Conservation (phyloP, 73 alveolate species). For the Diophrys sp. region DNA sequence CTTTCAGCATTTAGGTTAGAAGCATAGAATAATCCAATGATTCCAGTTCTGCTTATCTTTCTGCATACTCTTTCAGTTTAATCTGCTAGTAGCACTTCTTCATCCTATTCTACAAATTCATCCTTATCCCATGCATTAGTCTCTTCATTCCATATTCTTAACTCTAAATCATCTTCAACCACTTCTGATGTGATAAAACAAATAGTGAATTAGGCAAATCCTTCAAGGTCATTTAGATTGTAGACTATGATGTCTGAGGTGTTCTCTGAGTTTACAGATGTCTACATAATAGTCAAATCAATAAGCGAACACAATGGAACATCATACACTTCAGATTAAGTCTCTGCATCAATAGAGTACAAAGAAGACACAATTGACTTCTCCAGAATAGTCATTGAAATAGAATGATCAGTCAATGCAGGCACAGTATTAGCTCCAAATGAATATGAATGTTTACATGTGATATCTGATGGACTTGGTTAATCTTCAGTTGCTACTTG, state of each 20-base stretch:
- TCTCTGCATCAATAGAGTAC: not conserved
- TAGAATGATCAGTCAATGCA: too few relatives aligned
- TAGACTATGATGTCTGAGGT: too few relatives aligned
- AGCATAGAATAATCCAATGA: not conserved
- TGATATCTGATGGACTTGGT: too few relatives aligned
- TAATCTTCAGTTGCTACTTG: too few relatives aligned
- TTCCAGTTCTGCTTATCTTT: too few relatives aligned
- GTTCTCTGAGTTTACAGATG: too few relatives aligned
- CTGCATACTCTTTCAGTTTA: not conserved
- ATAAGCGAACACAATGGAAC: not conserved
- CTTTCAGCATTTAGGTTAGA: not conserved
- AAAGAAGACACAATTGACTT: not conserved
- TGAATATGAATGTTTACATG: too few relatives aligned
- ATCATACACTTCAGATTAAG: not conserved
- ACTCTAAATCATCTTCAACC: not conserved
- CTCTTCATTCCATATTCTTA: not conserved
- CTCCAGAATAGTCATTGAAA: too few relatives aligned
- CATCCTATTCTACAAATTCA: too few relatives aligned
- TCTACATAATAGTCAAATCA: too few relatives aligned
- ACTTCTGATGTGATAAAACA: not conserved
- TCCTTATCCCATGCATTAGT: too few relatives aligned
- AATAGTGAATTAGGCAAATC: not conserved
- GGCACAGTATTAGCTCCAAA: too few relatives aligned
- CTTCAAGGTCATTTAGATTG: not conserved
- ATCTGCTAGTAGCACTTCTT: not conserved